A percentile compares a stretch with the other conserved stretches of the same genome.
These are phyloP conservation scores for Eucalyptus albens DNA, from an alignment of 345 rosid species.

Conservation along the genomic window DNA sequence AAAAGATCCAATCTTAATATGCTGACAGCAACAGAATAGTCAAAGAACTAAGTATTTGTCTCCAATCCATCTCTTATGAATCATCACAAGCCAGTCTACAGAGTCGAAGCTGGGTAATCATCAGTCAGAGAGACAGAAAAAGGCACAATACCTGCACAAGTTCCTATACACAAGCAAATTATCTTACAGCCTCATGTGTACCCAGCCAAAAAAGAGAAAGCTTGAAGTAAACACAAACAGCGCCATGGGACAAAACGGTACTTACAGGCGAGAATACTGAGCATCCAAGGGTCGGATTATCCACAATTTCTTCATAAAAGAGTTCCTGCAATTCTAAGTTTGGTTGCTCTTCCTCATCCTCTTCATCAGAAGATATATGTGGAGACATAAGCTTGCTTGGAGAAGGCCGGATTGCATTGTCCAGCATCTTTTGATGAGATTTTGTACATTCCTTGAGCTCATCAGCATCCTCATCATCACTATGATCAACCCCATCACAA, in stretches of 20 bases:
- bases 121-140: neutral
- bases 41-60: neutral
- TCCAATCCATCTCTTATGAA: neutral
- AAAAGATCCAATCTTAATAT: neutral
- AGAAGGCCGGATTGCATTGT: neutral
- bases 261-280: constrained; percentile 22
- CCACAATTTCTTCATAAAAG: constrained; percentile 10
- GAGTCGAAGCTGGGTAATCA: neutral
- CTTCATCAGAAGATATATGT: constrained; percentile 9
- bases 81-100: neutral
- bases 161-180: neutral
- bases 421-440: neutral
- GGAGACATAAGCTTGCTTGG: neutral
- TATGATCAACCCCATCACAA: constrained; percentile 22
- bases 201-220: neutral
- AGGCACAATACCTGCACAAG: neutral
- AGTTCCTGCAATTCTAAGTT: constrained; percentile 14
- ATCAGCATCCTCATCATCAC: constrained; percentile 12
- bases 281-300: neutral
- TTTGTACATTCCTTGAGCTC: constrained; percentile 6
- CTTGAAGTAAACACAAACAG: neutral
- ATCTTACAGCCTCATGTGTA: neutral
- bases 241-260: neutral
- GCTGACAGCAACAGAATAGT: neutral
- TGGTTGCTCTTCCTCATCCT: constrained; percentile 7